A percentile compares a stretch with the other conserved stretches of the same genome.
These are phyloP conservation scores for Zanthoxylum bungeanum DNA, from an alignment of 345 rosid genomes.

Conservation along the genomic window DNA sequence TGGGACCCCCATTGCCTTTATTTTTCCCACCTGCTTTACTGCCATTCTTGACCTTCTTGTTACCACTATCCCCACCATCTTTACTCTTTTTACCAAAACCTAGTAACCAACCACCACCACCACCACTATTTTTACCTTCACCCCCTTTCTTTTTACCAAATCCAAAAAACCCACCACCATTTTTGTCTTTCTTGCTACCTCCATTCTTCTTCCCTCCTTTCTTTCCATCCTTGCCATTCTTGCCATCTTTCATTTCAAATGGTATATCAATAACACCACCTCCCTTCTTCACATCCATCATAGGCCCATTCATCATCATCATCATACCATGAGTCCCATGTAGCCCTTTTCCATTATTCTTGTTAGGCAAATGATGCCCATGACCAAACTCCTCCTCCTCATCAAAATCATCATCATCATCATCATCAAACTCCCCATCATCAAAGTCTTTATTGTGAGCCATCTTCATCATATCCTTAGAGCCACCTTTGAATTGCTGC, in stretches of 20 bases:
- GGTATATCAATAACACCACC: constrained; percentile 53
- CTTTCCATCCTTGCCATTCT: constrained; percentile 29
- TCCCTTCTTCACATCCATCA: constrained; percentile 22
- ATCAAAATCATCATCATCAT: constrained; percentile 38
- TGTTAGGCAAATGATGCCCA: constrained; percentile 40
- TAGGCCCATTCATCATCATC: constrained; percentile 48
- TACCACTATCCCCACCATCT: constrained; percentile 35
- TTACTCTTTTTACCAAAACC: constrained; percentile 50
- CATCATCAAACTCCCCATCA: constrained; percentile 25
- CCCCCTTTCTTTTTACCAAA: constrained; percentile 45
- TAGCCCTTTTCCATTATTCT: constrained; percentile 27
- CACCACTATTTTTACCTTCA: constrained; percentile 30
- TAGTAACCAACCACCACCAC: too few relatives aligned
- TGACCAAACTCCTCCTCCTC: constrained; percentile 47
- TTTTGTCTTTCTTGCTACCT: constrained; percentile 33
- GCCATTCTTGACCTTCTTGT: constrained; percentile 20
- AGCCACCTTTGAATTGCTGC: constrained; percentile 59
- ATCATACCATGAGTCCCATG: constrained; percentile 37
- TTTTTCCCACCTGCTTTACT: constrained; percentile 37
- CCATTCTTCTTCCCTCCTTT: constrained; percentile 20
- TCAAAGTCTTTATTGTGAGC: constrained; percentile 46
- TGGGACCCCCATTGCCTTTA: constrained; percentile 45
- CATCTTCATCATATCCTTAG: constrained; percentile 31
- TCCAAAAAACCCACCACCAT: constrained; percentile 34
- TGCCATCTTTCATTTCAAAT: constrained; percentile 34